phyloP scores from a whole-genome alignment of 1,284 basidiomycete species.

The Cryptococcus jaspeensis region DNA sequence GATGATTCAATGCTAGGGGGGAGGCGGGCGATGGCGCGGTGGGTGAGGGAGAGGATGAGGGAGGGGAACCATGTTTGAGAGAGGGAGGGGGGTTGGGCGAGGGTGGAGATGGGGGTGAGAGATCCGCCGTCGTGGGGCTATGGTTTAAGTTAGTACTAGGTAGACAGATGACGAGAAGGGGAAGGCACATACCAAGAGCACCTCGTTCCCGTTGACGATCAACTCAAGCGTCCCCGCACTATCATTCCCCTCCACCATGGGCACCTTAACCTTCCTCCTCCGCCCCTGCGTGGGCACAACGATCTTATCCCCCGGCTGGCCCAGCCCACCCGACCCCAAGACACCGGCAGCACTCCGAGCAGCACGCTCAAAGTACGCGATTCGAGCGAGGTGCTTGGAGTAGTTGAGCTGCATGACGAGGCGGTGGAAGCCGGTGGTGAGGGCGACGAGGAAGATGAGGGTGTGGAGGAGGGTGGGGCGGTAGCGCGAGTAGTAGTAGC shows the following conservation, averaged over 20 bases:
- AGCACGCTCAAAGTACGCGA: slow-evolving; percentile 64
- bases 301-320: slow-evolving; percentile 8
- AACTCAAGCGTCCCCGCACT: slow-evolving; percentile 42
- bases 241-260: slow-evolving; percentile 44
- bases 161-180: not conserved
- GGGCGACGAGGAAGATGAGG: slow-evolving; percentile 66
- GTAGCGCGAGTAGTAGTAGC: slow-evolving; percentile 91
- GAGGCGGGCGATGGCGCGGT: slow-evolving; percentile 12
- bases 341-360: slow-evolving; percentile 75
- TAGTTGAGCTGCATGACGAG: slow-evolving; percentile 74
- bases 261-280: slow-evolving; percentile 48
- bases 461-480: slow-evolving; percentile 82
- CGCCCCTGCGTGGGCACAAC: slow-evolving; percentile 12
- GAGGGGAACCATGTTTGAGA: slow-evolving; percentile 44
- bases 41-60: slow-evolving; percentile 18
- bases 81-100: slow-evolving; percentile 36
- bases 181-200: slow-evolving; percentile 43
- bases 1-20: slow-evolving; percentile 21
- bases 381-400: slow-evolving; percentile 65
- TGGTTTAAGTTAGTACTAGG: slow-evolving; percentile 8
- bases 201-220: slow-evolving; percentile 45
- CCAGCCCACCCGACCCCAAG: slow-evolving; percentile 3
- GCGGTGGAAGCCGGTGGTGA: slow-evolving; percentile 76
- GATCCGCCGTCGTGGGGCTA: slow-evolving; percentile 47
- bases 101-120: slow-evolving; percentile 37